A percentile compares a stretch with the other conserved stretches of the same genome.
Conservation (phyloP, 139 green algal genomes). For the Volvox reticuliferus region DNA sequence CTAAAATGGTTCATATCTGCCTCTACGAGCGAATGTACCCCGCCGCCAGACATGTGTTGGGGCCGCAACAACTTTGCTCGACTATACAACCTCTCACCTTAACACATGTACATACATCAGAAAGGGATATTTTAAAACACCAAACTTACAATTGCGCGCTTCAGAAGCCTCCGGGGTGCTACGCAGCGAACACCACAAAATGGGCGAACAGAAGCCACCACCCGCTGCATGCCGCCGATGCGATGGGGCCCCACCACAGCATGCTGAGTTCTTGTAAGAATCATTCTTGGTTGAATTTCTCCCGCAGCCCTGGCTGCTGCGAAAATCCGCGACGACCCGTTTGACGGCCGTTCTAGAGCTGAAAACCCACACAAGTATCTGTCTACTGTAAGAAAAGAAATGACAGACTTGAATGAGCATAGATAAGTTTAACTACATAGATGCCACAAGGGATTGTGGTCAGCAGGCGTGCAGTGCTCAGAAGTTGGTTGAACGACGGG, state of each 20-base stretch:
- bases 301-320: not conserved
- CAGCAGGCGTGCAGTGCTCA: too few relatives aligned
- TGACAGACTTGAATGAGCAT: not conserved
- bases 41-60: slow-evolving; percentile 19
- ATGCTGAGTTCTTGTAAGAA: slow-evolving; percentile 20
- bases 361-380: not conserved
- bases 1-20: too few relatives aligned
- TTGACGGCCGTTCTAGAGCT: not conserved
- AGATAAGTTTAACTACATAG: not conserved
- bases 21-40: not conserved
- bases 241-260: not conserved
- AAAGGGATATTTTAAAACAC: not conserved
- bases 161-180: not conserved
- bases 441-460: not conserved
- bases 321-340: not conserved
- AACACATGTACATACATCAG: not conserved
- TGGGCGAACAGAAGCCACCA: not conserved
- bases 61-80: not conserved
- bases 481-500: too few relatives aligned
- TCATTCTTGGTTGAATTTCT: not conserved
- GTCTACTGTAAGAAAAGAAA: not conserved
- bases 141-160: slow-evolving; percentile 13
- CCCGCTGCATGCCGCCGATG: not conserved
- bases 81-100: not conserved
- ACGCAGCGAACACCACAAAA: not conserved